Base-by-base conservation (phyloP, 495 filamentous ascomycete genomes). In the Xylaria grammica region DNA sequence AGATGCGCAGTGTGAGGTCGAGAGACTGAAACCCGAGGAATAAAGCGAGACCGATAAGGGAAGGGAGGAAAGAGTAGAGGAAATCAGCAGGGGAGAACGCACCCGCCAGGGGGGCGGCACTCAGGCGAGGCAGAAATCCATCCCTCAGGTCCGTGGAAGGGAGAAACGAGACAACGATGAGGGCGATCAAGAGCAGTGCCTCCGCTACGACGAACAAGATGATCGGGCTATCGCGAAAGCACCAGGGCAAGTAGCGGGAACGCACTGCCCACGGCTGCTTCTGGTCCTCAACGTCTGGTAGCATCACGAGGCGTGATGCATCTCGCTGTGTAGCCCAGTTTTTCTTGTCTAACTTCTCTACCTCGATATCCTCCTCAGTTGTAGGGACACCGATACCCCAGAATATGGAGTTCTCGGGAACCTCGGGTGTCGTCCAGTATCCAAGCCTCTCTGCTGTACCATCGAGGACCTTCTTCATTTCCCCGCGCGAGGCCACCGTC, bases 31-130 rank as follows among this genome's bases (percentile, higher is more conserved):
- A 91, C 60, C 84, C 78, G 48, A 97, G 88, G 76, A 91, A 93
- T 26, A 93, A 75, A 27, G 92, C 60, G 68, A 90, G 89, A 22
- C 90, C 93, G 17, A 96, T 80, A 1, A 93, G 62, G 1, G 88
- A 86, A 0, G 93, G 93, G 55, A 97, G 66, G 73, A 97, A 95
- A 73, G 87, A 89, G 81, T 91, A 97, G 54, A 96, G 77, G 79
- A 97, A 97, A 75, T 96, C 90, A 50, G 93, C 91, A 2, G 91
- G 78, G 5, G 91, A 95, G 72, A 94, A 97, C 36, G 89, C 91
- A 36, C 78, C 79, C 0, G 77, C 68, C 13, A 82, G 83, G 7
- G 91, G 88, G 0, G 82, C 79, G 0, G 90, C 85, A 5, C 79
- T 77, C 2, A 96, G 75, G 24, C 78, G 76, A 13, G 93, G 92